phyloP scores from a whole-genome alignment of 441 rosid genomes.

The Euphorbia celastroides region DNA sequence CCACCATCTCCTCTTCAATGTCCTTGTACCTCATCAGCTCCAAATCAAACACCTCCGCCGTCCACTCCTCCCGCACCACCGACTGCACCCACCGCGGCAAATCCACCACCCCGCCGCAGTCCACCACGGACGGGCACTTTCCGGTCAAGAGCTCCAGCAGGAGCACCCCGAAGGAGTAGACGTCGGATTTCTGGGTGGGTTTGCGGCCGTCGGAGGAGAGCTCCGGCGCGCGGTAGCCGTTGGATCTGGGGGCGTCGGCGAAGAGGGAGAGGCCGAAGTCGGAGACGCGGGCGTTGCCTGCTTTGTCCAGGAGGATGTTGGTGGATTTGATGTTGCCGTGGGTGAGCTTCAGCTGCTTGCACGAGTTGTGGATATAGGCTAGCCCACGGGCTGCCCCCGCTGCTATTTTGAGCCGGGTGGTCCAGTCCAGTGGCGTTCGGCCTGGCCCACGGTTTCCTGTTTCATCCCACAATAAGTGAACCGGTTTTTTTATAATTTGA shows the following conservation, averaged over 20 bases:
- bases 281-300: constrained; percentile 65
- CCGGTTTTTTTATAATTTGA: too few species aligned
- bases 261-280: constrained; percentile 75
- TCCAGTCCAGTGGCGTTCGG: constrained; percentile 80
- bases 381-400: constrained; percentile 82
- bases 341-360: constrained; percentile 51
- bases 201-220: constrained; percentile 61
- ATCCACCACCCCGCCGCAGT: constrained; percentile 62
- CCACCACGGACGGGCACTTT: constrained; percentile 47
- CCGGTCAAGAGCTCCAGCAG: constrained; percentile 80
- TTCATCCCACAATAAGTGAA: neutral
- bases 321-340: constrained; percentile 93
- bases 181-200: constrained; percentile 78
- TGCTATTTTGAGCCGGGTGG: constrained; percentile 56
- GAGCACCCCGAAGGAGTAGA: constrained; percentile 83
- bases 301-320: constrained; percentile 61
- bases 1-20: constrained; percentile 78
- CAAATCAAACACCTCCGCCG: constrained; percentile 79
- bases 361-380: constrained; percentile 67
- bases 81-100: constrained; percentile 95
- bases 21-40: constrained; percentile 76
- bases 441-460: constrained; percentile 92
- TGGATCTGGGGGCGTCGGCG: constrained; percentile 51
- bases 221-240: constrained; percentile 90
- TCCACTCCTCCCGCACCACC: constrained; percentile 83